Conservation (phyloP, 495 filamentous ascomycete genomes). For the Aspergillus mulundensis region DNA sequence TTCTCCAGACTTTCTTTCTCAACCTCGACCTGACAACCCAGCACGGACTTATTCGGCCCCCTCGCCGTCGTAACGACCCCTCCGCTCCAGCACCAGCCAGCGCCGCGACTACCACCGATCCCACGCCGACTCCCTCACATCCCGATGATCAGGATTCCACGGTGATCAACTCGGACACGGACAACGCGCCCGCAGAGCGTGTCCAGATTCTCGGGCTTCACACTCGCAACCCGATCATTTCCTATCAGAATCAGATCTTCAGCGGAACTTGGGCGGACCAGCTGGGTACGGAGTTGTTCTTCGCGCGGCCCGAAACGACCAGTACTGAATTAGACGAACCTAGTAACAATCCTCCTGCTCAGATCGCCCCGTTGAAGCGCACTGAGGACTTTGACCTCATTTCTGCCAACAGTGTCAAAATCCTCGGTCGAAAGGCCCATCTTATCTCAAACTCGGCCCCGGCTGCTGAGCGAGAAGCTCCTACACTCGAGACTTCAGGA, state of each 20-base stretch:
- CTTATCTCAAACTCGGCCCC: slow-evolving; percentile 31
- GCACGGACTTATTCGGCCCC: slow-evolving; percentile 35
- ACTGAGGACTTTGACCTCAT: slow-evolving; percentile 56
- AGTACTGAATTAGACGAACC: slow-evolving; percentile 25
- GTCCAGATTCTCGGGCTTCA: slow-evolving; percentile 84
- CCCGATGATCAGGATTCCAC: slow-evolving; percentile 18
- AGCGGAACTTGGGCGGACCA: slow-evolving; percentile 72
- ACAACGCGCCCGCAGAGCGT: slow-evolving; percentile 28
- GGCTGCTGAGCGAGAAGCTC: background rate
- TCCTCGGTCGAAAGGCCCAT: slow-evolving; percentile 42
- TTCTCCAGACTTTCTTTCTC: slow-evolving; percentile 48
- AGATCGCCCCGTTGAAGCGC: slow-evolving; percentile 31
- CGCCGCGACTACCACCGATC: background rate
- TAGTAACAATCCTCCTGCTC: slow-evolving; percentile 16
- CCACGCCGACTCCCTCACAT: slow-evolving; percentile 1
- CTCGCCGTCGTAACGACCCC: slow-evolving; percentile 27
- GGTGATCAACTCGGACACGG: slow-evolving; percentile 24
- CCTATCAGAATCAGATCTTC: slow-evolving; percentile 70
- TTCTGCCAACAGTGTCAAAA: slow-evolving; percentile 53
- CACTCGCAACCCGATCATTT: slow-evolving; percentile 64
- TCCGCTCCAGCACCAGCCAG: slow-evolving; percentile 5
- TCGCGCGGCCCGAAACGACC: slow-evolving; percentile 47
- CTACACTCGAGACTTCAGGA: background rate
- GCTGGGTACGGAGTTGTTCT: slow-evolving; percentile 75
- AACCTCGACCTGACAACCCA: slow-evolving; percentile 50